Conservation (phyloP, 495 filamentous ascomycete genomes). For the Bathelium albidoporum region DNA sequence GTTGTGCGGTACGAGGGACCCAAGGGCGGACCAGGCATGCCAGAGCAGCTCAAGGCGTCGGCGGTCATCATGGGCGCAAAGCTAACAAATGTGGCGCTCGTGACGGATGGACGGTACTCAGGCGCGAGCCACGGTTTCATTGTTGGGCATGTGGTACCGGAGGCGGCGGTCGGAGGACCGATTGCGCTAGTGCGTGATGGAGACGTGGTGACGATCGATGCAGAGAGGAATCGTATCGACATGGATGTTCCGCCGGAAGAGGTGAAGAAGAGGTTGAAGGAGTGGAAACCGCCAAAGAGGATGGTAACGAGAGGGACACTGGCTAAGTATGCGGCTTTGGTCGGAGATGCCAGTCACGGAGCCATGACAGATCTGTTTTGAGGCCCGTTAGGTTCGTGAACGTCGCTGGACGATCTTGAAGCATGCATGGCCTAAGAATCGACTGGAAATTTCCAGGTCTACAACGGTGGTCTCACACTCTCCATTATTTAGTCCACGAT, state of each 20-base stretch:
- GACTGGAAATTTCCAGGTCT: not conserved
- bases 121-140: constrained; percentile 94
- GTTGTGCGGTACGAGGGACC: constrained; percentile 94
- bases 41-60: constrained; percentile 85
- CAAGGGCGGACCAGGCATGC: constrained; percentile 94
- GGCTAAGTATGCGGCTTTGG: constrained; percentile 77
- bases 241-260: constrained; percentile 71
- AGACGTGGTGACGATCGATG: constrained; percentile 79
- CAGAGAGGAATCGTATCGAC: constrained; percentile 62
- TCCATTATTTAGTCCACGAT: no score
- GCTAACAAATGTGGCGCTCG: constrained; percentile 76
- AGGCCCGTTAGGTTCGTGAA: not conserved
- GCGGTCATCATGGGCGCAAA: constrained; percentile 91
- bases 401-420: not conserved
- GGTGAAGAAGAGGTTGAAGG: constrained; percentile 51
- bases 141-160: constrained; percentile 87
- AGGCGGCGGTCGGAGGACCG: constrained; percentile 75
- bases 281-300: constrained; percentile 64
- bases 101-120: constrained; percentile 87
- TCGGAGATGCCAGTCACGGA: constrained; percentile 64
- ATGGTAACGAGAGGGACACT: constrained; percentile 76
- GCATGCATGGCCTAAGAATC: no score
- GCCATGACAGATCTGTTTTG: constrained; percentile 38
- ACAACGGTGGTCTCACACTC: no score
- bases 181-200: constrained; percentile 73